These are phyloP conservation scores for Leccinum griseonigrum DNA, from an alignment of 1,284 basidiomycete species.

Conservation along the genomic window DNA sequence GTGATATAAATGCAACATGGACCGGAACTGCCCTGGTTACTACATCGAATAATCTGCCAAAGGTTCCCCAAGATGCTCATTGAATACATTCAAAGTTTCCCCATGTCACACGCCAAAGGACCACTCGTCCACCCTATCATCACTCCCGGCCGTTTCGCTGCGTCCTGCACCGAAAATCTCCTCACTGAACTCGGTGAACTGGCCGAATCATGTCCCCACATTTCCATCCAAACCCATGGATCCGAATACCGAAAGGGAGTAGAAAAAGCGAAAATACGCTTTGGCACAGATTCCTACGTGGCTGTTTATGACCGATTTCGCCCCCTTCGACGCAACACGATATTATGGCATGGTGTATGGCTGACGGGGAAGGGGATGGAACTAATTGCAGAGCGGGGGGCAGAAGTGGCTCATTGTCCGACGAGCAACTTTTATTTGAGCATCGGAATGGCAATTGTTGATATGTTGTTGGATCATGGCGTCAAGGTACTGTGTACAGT, in stretches of 20 bases:
- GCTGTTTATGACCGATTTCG: conserved; percentile 79
- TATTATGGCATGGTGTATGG: conserved; percentile 87
- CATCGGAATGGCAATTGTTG: conserved; percentile 79
- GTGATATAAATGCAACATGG: conserved; percentile 89
- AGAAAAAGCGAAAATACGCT: conserved; percentile 60
- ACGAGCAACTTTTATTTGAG: conserved; percentile 89
- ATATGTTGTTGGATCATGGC: conserved; percentile 73
- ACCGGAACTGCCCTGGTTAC: conserved; percentile 62
- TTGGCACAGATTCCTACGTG: conserved; percentile 66
- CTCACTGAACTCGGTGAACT: conserved; percentile 57
- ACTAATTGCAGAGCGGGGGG: conserved; percentile 61
- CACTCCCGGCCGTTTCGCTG: conserved; percentile 89
- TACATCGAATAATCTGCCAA: conserved; percentile 70
- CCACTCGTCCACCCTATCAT: conserved; percentile 83
- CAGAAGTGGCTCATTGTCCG: conserved; percentile 91
- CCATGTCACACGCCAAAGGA: conserved; percentile 26
- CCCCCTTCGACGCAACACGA: conserved; percentile 76
- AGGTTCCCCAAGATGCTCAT: conserved; percentile 58
- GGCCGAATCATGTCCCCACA: conserved; percentile 46
- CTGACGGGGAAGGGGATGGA: conserved; percentile 70
- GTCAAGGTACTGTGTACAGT: conserved; percentile 63
- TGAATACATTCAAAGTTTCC: conserved; percentile 58
- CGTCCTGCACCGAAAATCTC: conserved; percentile 76
- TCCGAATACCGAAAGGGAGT: conserved; percentile 83
- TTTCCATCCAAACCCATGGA: conserved; percentile 90